A percentile compares a stretch with the other conserved stretches of the same genome.
Conservation (phyloP, 2,329 filamentous ascomycete species). For the Arachnomyces sp. region DNA sequence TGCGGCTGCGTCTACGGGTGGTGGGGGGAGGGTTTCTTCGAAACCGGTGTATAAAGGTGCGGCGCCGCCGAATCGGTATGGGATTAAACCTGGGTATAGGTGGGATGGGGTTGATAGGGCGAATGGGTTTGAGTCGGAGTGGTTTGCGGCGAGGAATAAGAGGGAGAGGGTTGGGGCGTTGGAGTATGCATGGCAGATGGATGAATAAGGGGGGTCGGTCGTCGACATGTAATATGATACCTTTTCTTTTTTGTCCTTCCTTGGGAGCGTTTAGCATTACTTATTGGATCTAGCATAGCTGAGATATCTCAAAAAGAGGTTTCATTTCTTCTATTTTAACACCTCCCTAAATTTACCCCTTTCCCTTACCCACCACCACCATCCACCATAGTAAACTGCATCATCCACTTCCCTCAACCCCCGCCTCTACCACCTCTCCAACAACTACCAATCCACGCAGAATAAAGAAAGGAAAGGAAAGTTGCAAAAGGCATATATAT, state of each 20-base stretch:
- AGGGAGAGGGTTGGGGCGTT: constrained; percentile 68
- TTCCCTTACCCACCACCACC: background rate
- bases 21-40: constrained; percentile 49
- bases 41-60: constrained; percentile 70
- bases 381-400: background rate
- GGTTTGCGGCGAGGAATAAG: constrained; percentile 81
- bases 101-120: constrained; percentile 96
- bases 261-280: too few relatives aligned
- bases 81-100: constrained; percentile 81
- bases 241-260: background rate
- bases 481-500: constrained; percentile 8
- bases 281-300: too few relatives aligned
- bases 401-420: too few relatives aligned
- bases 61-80: constrained; percentile 84
- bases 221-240: background rate
- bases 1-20: constrained; percentile 50
- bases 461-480: constrained; percentile 10
- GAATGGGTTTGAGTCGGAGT: constrained; percentile 88
- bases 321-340: background rate
- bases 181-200: constrained; percentile 94
- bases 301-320: background rate
- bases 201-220: constrained; percentile 51
- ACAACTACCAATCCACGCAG: constrained; percentile 1
- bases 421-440: background rate
- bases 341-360: background rate